These are phyloP conservation scores for Leonotis leonurus DNA, from an alignment of 257 asterid species.

Conservation along the genomic window DNA sequence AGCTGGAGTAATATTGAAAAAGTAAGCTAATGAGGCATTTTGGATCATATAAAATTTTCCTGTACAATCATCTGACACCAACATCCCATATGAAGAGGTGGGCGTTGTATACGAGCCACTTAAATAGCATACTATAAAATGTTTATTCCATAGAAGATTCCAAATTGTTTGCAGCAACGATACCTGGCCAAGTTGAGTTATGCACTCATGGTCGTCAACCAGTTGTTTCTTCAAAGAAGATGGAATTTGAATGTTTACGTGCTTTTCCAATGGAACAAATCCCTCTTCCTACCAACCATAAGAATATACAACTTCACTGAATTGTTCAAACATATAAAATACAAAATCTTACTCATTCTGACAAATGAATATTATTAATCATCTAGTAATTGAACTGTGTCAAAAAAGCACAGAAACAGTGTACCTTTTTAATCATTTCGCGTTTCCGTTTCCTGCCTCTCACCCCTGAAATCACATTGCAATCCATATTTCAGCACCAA, in stretches of 20 bases:
- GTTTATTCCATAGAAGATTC: neutral
- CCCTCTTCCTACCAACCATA: slow-evolving; percentile 38
- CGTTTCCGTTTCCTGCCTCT: slow-evolving; percentile 59
- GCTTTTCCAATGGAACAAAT: slow-evolving; percentile 32
- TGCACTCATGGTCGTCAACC: slow-evolving; percentile 56
- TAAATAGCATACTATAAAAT: neutral
- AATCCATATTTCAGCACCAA: slow-evolving; percentile 14
- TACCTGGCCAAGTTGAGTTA: slow-evolving; percentile 64
- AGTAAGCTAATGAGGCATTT: neutral
- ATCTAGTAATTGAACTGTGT: neutral
- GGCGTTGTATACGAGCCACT: neutral
- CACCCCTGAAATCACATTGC: slow-evolving; percentile 32
- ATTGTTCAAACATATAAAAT: slow-evolving; percentile 2
- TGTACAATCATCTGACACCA: too few relatives aligned
- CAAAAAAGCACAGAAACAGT: neutral
- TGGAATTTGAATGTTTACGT: slow-evolving; percentile 54
- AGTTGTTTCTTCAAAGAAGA: slow-evolving; percentile 53
- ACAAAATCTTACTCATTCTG: neutral
- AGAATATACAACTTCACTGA: neutral
- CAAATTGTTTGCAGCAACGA: slow-evolving; percentile 10
- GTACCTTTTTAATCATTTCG: slow-evolving; percentile 43
- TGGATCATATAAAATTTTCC: too few relatives aligned
- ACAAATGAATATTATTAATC: neutral
- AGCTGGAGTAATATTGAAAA: neutral
- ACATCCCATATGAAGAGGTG: too few relatives aligned